Percentiles rank a stretch among this genome's conserved stretches.
Evolutionary conservation across 495 filamentous ascomycete species (phyloP).

Genomic region (Trypethelium eluteriae): DNA sequence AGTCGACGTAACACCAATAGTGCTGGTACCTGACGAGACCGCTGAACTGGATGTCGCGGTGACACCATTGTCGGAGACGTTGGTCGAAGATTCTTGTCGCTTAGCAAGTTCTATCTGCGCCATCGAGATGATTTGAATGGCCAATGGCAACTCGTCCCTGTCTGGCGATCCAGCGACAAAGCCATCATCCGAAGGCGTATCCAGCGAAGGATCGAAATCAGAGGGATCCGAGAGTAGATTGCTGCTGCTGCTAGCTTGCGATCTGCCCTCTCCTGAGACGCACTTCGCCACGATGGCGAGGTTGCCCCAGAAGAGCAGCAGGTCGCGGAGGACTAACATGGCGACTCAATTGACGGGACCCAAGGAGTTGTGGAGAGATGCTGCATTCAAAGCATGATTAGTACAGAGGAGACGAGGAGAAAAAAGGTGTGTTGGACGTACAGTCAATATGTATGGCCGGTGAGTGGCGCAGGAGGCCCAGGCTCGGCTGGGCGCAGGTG

Average conservation of each 20-base stretch:
- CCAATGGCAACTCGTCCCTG: constrained; percentile 27
- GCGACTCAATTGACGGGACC: not conserved
- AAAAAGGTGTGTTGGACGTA: not conserved
- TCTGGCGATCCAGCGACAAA: not conserved
- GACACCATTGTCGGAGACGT: not conserved
- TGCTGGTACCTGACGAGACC: constrained; percentile 13
- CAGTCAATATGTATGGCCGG: not conserved
- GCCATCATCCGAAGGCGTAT: too few relatives aligned
- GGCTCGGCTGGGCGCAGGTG: not conserved
- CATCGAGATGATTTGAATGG: constrained; percentile 33
- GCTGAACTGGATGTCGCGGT: constrained; percentile 16
- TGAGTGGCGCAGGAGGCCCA: not conserved
- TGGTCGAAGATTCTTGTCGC: constrained; percentile 23
- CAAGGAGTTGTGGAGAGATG: not conserved
- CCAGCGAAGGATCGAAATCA: not conserved
- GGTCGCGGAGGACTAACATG: not conserved
- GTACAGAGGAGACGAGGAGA: not conserved
- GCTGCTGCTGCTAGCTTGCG: not conserved
- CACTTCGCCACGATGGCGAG: not conserved
- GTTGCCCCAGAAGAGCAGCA: constrained; percentile 5
- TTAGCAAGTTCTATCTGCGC: constrained; percentile 33
- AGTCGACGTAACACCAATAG: constrained; percentile 6
- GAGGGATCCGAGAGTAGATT: not conserved
- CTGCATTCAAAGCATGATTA: not conserved
- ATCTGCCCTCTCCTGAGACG: not conserved